A percentile compares a stretch with the other conserved stretches of the same genome.
These are phyloP conservation scores for Pachysandra terminalis DNA, from an alignment of 164 flowering plant species.

Conservation along the genomic window DNA sequence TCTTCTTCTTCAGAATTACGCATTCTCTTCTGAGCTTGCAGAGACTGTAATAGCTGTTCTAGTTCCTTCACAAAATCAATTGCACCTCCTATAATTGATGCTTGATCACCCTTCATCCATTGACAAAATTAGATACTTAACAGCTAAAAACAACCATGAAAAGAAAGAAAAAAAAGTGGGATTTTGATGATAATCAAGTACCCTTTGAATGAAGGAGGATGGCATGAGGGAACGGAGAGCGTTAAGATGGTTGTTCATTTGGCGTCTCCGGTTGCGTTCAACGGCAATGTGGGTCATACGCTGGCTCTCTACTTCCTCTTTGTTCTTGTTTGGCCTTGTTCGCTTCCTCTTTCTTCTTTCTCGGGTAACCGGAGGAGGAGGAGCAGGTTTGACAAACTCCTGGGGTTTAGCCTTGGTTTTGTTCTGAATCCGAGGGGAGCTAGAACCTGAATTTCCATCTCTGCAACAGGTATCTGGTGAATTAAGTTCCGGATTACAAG, in stretches of 20 bases:
- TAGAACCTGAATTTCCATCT: slow-evolving; percentile 6
- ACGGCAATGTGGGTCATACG: slow-evolving; percentile 77
- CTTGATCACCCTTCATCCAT: slow-evolving; percentile 62
- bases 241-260: slow-evolving; percentile 69
- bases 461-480: slow-evolving; percentile 7
- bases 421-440: neutral
- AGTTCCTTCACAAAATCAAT: slow-evolving; percentile 69
- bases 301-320: slow-evolving; percentile 59
- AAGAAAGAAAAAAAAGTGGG: neutral
- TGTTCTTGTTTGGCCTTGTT: slow-evolving; percentile 42
- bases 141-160: too few species aligned
- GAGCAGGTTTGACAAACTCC: neutral
- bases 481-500: slow-evolving; percentile 11
- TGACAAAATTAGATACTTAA: neutral
- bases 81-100: slow-evolving; percentile 70
- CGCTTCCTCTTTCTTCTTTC: slow-evolving; percentile 51
- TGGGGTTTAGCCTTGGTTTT: neutral
- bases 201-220: slow-evolving; percentile 51
- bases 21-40: slow-evolving; percentile 41
- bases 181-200: slow-evolving; percentile 7
- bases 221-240: slow-evolving; percentile 65
- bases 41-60: slow-evolving; percentile 57
- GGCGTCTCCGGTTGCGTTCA: slow-evolving; percentile 64
- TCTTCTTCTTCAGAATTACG: slow-evolving; percentile 14
- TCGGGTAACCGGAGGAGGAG: slow-evolving; percentile 4